Evolutionary conservation across 2,329 filamentous ascomycete genomes (phyloP), one percentile per base, ranked within the genome.

Genomic region (Arthrocladium fulminans): DNA sequence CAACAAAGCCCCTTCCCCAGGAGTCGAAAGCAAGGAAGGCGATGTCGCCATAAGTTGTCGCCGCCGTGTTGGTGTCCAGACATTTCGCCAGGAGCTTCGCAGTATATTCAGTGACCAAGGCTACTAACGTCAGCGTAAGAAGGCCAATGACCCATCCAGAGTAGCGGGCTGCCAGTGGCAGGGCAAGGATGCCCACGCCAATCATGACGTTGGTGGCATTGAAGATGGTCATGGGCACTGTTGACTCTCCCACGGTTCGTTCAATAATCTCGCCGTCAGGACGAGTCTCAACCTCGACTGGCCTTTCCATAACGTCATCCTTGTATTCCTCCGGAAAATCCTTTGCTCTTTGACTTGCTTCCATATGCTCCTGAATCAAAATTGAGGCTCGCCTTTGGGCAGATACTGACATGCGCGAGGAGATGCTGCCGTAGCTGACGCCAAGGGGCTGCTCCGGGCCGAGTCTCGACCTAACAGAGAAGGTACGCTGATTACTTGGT

Each of bases 131-230:
- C 48, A 97, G 73, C 55, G 92, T 84, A 35, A 75, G 54, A 60
- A 94, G 74, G 45, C 92, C 92, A 52, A 88, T 79, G 34, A 95
- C 67, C 89, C 89, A 95, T 43, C 88, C 90, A 10, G 86, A 82
- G 64, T 94, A 88, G 60, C 83, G 87, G 60, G 97, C 73, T 4
- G 86, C 90, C 61, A 97, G 76, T 4, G 90, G 92, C 47, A 98
- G 72, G 65, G 87, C 94, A 44, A 98, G 74, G 24, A 98, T 71
- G 1, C 90, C 90, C 24, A 98, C 83, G 13, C 89, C 89, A 52
- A 96, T 90, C 51, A 96, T 71, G 44, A 94, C 87, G 57, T 95
- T 95, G 63, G 90, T 90, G 2, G 88, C 94, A 67, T 98, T 98
- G 73, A 97, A 94, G 53, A 96, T 78, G 5, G 90, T 97, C 69